Percentiles rank a stretch among this genome's conserved stretches.
These are phyloP conservation scores for Yamadazyma siamensis DNA, from an alignment of 1,139 yeast species.

Conservation along the genomic window DNA sequence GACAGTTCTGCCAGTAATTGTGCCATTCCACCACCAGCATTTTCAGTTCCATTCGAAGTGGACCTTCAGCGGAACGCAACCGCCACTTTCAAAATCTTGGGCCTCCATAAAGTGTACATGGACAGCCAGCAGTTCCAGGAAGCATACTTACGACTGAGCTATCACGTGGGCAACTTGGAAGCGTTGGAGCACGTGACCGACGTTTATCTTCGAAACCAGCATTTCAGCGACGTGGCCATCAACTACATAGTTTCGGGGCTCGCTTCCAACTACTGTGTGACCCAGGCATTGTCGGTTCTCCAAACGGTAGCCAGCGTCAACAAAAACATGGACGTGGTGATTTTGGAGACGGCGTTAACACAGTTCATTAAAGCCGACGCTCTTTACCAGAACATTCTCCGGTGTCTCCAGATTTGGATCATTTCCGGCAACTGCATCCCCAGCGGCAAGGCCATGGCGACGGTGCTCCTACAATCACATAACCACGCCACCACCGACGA, in stretches of 20 bases:
- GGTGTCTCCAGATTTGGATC: constrained; percentile 28
- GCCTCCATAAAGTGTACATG: too few species aligned
- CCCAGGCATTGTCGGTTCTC: constrained; percentile 23
- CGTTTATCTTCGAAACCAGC: constrained; percentile 6
- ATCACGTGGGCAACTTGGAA: constrained; percentile 8
- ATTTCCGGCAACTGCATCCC: constrained; percentile 21
- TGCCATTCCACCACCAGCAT: too few species aligned
- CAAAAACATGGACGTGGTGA: constrained; percentile 18
- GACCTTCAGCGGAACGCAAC: too few species aligned
- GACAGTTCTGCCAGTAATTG: too few species aligned
- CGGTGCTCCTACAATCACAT: constrained; percentile 27
- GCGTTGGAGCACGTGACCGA: constrained; percentile 5
- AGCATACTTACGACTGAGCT: constrained; percentile 8
- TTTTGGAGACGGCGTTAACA: constrained; percentile 27
- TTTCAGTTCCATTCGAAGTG: too few species aligned
- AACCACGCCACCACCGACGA: constrained; percentile 30
- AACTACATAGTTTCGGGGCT: constrained; percentile 29
- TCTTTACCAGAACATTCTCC: constrained; percentile 29
- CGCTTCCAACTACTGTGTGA: constrained; percentile 33
- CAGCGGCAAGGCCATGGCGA: constrained; percentile 24
- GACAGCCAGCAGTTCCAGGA: constrained; percentile 11
- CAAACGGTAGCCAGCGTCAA: constrained; percentile 9
- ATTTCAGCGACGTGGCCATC: constrained; percentile 22
- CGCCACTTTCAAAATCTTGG: too few species aligned
- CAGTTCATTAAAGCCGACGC: constrained; percentile 25